Conservation (phyloP, 2,329 filamentous ascomycete genomes). For the Colletotrichum magnum region DNA sequence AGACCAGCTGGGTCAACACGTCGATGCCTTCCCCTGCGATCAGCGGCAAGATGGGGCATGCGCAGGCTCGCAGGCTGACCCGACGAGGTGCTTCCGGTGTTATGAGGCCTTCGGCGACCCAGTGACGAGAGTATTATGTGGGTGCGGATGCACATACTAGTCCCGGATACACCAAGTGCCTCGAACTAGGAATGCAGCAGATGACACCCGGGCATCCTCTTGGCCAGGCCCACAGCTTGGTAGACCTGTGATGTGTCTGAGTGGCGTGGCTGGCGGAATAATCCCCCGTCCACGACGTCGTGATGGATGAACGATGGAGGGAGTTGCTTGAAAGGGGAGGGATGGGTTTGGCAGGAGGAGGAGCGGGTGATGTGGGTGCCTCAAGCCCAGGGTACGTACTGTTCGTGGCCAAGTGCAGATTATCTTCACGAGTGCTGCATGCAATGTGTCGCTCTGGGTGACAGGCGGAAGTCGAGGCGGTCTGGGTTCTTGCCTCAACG, state of each 20-base stretch:
- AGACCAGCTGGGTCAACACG: background rate
- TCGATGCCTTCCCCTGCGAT: background rate
- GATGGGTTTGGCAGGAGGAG: slow-evolving; percentile 13
- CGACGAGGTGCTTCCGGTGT: background rate
- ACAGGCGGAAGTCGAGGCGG: too few relatives aligned
- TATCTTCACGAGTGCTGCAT: too few relatives aligned
- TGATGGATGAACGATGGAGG: slow-evolving; percentile 11
- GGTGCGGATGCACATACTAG: slow-evolving; percentile 6
- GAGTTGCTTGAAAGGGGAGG: slow-evolving; percentile 23
- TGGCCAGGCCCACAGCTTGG: too few relatives aligned
- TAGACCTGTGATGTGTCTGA: background rate
- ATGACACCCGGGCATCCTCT: background rate
- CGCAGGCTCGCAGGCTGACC: too few relatives aligned
- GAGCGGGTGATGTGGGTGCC: slow-evolving; percentile 1
- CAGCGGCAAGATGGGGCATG: background rate
- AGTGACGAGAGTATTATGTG: slow-evolving; percentile 22
- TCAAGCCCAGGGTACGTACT: background rate
- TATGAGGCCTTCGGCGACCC: slow-evolving; percentile 13
- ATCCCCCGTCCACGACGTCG: slow-evolving; percentile 10
- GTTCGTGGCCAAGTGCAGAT: too few relatives aligned
- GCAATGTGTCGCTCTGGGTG: too few relatives aligned
- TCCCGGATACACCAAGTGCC: slow-evolving; percentile 2
- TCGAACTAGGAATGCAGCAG: slow-evolving; percentile 11
- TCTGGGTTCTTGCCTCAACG: too few relatives aligned
- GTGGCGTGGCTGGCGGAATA: background rate